A percentile compares a stretch with the other conserved stretches of the same genome.
Evolutionary conservation across 805 yeast genomes (phyloP).

Genomic region (Maudiozyma pseudohumilis): DNA sequence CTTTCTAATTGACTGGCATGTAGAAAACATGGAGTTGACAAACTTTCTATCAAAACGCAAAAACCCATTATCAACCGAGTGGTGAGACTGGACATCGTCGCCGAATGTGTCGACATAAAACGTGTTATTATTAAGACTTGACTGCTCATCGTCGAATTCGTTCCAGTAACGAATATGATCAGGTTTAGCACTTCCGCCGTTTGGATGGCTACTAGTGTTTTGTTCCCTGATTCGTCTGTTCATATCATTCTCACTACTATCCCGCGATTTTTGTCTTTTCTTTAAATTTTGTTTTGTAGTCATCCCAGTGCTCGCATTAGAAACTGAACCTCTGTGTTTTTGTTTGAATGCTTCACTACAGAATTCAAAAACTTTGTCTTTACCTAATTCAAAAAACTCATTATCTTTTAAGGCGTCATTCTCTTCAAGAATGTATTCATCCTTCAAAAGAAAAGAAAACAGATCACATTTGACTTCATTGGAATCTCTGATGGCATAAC

Average conservation of each 20-base stretch:
- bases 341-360: neutral
- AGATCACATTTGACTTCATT: slow-evolving; percentile 11
- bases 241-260: neutral
- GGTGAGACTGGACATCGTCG: slow-evolving; percentile 4
- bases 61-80: slow-evolving; percentile 15
- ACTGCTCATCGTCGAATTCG: slow-evolving; percentile 28
- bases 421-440: slow-evolving; percentile 10
- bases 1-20: slow-evolving; percentile 12
- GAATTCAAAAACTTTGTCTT: slow-evolving; percentile 8
- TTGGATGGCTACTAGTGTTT: neutral
- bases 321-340: neutral
- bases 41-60: slow-evolving; percentile 18
- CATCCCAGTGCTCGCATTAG: neutral
- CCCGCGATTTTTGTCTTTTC: neutral
- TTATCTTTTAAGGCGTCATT: slow-evolving; percentile 9
- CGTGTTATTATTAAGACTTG: slow-evolving; percentile 1
- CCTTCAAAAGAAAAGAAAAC: slow-evolving; percentile 10
- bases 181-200: neutral
- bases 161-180: slow-evolving; percentile 24
- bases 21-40: slow-evolving; percentile 16
- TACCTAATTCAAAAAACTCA: slow-evolving; percentile 20
- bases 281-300: neutral
- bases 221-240: neutral
- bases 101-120: slow-evolving; percentile 8
- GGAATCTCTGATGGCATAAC: slow-evolving; percentile 7